Evolutionary conservation across 768 basidiomycete species (phyloP), one percentile per base, ranked within the genome.

Genomic region (Pisolithus tinctorius): DNA sequence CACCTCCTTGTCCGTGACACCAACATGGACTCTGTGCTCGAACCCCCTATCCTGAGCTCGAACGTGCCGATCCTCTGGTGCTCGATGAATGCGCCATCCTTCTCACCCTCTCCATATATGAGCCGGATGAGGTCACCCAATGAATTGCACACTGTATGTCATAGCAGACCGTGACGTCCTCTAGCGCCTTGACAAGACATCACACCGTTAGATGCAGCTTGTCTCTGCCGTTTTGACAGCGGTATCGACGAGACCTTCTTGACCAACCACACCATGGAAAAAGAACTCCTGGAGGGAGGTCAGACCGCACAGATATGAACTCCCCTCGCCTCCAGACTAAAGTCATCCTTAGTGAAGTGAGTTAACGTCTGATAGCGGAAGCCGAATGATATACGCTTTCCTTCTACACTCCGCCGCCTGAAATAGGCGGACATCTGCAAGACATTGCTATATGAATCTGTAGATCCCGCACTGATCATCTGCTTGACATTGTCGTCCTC

Each of bases 401-500:
- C 96, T 70, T 98, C 96, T 48, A 99, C 95, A 60, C 84, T 87
- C 72, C 97, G 95, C 71, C 98, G 96, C 25, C 96, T 96, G 39
- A 99, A 96, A 76, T 93, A 93, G 51, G 94, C 94, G 16, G 95
- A 95, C 96, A 98, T 98, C 72, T 99, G 96, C 10, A 96, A 98
- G 62, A 99, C 97, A 70, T 99, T 99, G 79, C 98, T 99, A 77
- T 93, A 94, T 0, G 93, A 93, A 70, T 93, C 93, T 71, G 98
- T 98, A 10, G 96, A 96, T 25, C 96, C 96, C 8, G 96, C 94
- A 6, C 94, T 92, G 63, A 98, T 94, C 96, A 99, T 99, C 80
- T 98, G 96, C 78, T 98, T 99, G 74, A 98, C 94, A 61, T 98
- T 97, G 77, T 99, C 98, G 72, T 96, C 94, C 67, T 92, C 91